Conservation (phyloP, 2,329 filamentous ascomycete genomes). For the Pestalotiopsis sp. region DNA sequence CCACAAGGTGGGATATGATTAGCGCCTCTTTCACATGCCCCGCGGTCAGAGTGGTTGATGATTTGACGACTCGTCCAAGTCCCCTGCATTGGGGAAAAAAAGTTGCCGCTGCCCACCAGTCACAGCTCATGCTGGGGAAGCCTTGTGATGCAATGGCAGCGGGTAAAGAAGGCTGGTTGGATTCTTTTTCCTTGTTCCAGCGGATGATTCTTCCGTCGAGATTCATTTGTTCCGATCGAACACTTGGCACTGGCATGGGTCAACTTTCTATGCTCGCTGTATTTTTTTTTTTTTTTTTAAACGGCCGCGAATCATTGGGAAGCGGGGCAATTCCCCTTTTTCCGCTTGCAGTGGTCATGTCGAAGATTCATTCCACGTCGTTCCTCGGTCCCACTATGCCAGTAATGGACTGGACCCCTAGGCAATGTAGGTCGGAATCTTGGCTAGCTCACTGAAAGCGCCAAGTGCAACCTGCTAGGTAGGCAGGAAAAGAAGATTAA, state of each 20-base stretch:
- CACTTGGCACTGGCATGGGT: neutral
- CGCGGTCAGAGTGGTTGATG: neutral
- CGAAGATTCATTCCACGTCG: neutral
- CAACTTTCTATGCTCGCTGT: neutral
- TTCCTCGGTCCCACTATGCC: conserved; percentile 9
- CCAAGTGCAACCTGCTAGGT: no score
- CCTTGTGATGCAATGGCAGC: neutral
- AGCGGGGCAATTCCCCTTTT: neutral
- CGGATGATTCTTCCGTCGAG: neutral
- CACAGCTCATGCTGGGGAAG: neutral
- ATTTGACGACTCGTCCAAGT: neutral
- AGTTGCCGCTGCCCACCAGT: neutral
- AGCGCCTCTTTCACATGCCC: neutral
- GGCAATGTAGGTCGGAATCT: neutral
- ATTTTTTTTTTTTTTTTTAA: neutral
- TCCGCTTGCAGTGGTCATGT: neutral
- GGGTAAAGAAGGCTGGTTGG: neutral
- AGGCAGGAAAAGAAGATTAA: neutral
- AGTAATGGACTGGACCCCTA: neutral
- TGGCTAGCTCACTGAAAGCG: neutral
- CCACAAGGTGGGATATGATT: neutral
- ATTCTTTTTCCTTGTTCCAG: neutral
- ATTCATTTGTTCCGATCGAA: neutral
- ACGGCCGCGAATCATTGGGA: neutral
- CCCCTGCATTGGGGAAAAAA: neutral